A percentile compares a stretch with the other conserved stretches of the same genome.
phyloP scores from a whole-genome alignment of 768 basidiomycete genomes.

The Lyophyllum atratum region DNA sequence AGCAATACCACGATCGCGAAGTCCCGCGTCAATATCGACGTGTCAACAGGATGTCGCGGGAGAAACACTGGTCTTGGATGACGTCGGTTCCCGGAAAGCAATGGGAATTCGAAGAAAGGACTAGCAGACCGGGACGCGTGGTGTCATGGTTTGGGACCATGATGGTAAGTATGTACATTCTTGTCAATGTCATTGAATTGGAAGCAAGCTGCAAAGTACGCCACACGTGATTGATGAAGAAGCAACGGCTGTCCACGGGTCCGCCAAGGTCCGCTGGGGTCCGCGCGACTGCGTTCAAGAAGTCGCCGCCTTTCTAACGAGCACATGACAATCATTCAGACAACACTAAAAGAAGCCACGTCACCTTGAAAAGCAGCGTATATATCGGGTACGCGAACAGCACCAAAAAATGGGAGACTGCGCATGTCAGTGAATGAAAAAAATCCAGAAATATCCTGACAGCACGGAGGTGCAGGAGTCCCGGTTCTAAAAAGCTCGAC shows the following conservation, averaged over 20 bases:
- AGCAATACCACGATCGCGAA: neutral
- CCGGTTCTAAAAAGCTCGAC: too few relatives aligned
- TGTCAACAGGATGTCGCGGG: neutral
- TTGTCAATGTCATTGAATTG: neutral
- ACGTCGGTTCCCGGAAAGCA: neutral
- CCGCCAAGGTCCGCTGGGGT: neutral
- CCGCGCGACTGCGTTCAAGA: neutral
- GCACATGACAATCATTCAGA: neutral
- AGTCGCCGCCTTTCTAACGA: neutral
- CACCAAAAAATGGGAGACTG: neutral
- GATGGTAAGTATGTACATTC: neutral
- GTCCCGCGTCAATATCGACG: neutral
- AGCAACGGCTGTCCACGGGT: neutral
- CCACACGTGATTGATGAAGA: constrained; percentile 5
- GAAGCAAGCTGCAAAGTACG: neutral
- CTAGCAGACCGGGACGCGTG: neutral
- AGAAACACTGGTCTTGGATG: neutral
- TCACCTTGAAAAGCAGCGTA: neutral
- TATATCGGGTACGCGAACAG: neutral
- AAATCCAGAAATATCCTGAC: neutral
- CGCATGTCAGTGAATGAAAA: neutral
- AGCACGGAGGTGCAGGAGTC: too few relatives aligned
- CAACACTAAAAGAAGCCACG: neutral
- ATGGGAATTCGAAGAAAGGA: neutral
- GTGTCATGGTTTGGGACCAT: neutral